Percentiles rank a stretch among this genome's conserved stretches.
Conservation (phyloP, 768 basidiomycete genomes). For the Hemileccinum impolitum region DNA sequence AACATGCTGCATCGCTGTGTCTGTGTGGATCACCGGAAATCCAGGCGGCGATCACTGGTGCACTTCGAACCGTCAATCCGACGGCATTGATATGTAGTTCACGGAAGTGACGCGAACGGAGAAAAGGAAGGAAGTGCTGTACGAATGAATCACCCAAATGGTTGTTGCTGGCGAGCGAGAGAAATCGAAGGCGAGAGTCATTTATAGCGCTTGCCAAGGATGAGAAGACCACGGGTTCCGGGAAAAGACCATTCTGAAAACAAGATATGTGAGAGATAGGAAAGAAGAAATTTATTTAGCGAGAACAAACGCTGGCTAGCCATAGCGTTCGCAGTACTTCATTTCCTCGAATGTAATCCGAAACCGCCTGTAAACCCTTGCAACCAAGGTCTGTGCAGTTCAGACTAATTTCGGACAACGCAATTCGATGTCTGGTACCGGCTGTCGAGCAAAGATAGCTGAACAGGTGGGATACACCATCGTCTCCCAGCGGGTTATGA, state of each 20-base stretch:
- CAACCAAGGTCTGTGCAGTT: slow-evolving; percentile 55
- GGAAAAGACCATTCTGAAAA: slow-evolving; percentile 41
- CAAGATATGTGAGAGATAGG: slow-evolving; percentile 11
- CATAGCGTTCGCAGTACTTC: slow-evolving; percentile 42
- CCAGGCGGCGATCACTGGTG: slow-evolving; percentile 44
- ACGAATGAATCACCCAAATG: slow-evolving; percentile 48
- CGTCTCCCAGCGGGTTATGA: slow-evolving; percentile 55
- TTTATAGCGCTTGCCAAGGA: slow-evolving; percentile 51
- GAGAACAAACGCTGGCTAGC: slow-evolving; percentile 50
- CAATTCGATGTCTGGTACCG: slow-evolving; percentile 41
- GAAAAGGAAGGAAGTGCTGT: slow-evolving; percentile 44
- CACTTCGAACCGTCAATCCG: slow-evolving; percentile 43
- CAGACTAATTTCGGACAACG: slow-evolving; percentile 51
- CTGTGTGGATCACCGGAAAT: slow-evolving; percentile 37
- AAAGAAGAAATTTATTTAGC: neutral
- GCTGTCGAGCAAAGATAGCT: slow-evolving; percentile 48
- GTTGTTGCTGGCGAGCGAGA: slow-evolving; percentile 51
- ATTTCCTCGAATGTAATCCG: slow-evolving; percentile 50
- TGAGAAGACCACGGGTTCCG: slow-evolving; percentile 33
- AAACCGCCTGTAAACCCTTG: slow-evolving; percentile 48
- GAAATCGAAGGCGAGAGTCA: slow-evolving; percentile 44
- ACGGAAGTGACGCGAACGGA: slow-evolving; percentile 45
- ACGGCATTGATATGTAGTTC: slow-evolving; percentile 53
- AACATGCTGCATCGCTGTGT: slow-evolving; percentile 29
- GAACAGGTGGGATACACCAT: slow-evolving; percentile 54